These are phyloP conservation scores for Umbelopsis sp. DNA, from an alignment of 192 early-diverging fungal species.

Conservation along the genomic window DNA sequence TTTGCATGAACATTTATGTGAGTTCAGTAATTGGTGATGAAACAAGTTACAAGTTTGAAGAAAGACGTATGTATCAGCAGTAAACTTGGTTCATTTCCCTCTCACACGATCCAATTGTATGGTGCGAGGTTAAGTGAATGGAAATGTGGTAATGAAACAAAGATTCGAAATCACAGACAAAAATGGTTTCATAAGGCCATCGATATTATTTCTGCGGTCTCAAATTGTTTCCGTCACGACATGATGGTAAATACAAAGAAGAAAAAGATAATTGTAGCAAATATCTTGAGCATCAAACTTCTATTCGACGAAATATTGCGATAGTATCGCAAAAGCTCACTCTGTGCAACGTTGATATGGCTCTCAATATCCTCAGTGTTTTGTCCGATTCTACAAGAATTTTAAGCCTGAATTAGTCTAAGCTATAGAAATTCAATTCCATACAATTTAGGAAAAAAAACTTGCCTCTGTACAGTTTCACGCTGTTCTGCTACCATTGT, in stretches of 20 bases:
- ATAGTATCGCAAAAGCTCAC: constrained; percentile 90
- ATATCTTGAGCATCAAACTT: constrained; percentile 95
- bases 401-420: too few relatives aligned
- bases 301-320: constrained; percentile 91
- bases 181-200: constrained; percentile 46
- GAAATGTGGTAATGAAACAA: constrained; percentile 58
- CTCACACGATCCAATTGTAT: constrained; percentile 41
- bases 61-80: not conserved
- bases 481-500: constrained; percentile 85
- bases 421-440: too few relatives aligned
- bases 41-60: not conserved
- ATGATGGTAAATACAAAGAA: constrained; percentile 34
- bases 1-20: constrained; percentile 3
- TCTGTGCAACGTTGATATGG: constrained; percentile 89
- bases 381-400: constrained; percentile 31
- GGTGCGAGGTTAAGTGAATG: constrained; percentile 39
- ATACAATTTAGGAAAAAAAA: not conserved
- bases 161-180: constrained; percentile 35
- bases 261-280: constrained; percentile 88
- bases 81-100: constrained; percentile 14
- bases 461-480: constrained; percentile 72
- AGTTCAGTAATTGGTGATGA: not conserved
- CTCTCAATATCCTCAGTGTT: constrained; percentile 72
- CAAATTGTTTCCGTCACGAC: constrained; percentile 33
- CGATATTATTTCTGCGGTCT: constrained; percentile 46